phyloP scores from a whole-genome alignment of 1,139 yeast genomes.

The Wickerhamomyces sp. region DNA sequence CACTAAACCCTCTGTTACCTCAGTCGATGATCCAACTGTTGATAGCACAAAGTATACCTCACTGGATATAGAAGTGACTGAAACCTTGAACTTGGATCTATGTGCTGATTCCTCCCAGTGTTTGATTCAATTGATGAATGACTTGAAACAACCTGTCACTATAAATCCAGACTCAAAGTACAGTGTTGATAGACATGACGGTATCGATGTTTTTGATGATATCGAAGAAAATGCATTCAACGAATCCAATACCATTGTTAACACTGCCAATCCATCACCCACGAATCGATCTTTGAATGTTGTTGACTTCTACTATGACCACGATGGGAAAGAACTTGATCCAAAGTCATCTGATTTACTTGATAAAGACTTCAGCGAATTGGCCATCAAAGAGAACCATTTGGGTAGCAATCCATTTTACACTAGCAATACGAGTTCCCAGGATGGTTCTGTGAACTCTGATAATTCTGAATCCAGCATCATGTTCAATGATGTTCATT shows the following conservation, averaged over 20 bases:
- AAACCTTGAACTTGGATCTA: slow-evolving; percentile 46
- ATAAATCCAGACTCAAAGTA: slow-evolving; percentile 55
- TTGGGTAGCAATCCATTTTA: slow-evolving; percentile 14
- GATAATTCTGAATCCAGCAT: slow-evolving; percentile 25
- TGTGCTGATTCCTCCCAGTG: slow-evolving; percentile 88
- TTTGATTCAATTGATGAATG: slow-evolving; percentile 59
- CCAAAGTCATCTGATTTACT: slow-evolving; percentile 20
- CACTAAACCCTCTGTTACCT: slow-evolving; percentile 7
- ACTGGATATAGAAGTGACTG: slow-evolving; percentile 44
- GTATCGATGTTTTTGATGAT: slow-evolving; percentile 44
- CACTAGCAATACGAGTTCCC: not conserved
- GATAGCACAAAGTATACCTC: slow-evolving; percentile 8
- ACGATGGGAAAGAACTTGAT: slow-evolving; percentile 8
- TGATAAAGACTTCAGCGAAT: slow-evolving; percentile 28
- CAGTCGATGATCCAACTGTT: slow-evolving; percentile 4
- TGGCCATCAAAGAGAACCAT: slow-evolving; percentile 18
- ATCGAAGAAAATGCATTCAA: slow-evolving; percentile 37
- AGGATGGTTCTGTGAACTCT: slow-evolving; percentile 11
- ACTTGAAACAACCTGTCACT: slow-evolving; percentile 62
- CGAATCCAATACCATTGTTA: slow-evolving; percentile 1
- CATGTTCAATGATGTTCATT: slow-evolving; percentile 44
- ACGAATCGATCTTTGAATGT: slow-evolving; percentile 23
- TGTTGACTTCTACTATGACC: slow-evolving; percentile 34
- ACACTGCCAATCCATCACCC: not conserved
- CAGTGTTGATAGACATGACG: slow-evolving; percentile 32